These are phyloP conservation scores for Pseudogymnoascus sp. DNA, from an alignment of 2,329 filamentous ascomycete genomes.

Conservation along the genomic window DNA sequence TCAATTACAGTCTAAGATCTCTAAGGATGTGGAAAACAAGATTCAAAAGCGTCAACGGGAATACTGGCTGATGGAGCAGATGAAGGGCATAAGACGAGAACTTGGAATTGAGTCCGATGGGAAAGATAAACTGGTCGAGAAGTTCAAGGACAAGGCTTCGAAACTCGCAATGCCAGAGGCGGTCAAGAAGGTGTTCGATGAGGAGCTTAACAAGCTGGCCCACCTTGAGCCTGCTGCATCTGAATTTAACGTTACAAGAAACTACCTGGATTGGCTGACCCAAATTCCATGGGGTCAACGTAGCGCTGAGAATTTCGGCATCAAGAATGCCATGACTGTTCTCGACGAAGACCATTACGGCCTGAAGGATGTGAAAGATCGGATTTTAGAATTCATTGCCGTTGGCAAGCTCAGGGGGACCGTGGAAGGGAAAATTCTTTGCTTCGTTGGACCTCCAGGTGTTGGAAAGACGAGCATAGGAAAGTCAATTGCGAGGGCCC, in stretches of 20 bases:
- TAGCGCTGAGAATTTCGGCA: constrained; percentile 93
- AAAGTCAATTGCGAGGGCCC: constrained; percentile 89
- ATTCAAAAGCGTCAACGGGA: constrained; percentile 96
- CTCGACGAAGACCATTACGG: constrained; percentile 96
- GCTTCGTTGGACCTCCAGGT: constrained; percentile 93
- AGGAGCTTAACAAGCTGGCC: constrained; percentile 94
- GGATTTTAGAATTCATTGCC: constrained; percentile 95
- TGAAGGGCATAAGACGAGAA: constrained; percentile 96
- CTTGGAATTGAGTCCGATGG: constrained; percentile 95
- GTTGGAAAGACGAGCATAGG: constrained; percentile 99
- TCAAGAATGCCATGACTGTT: constrained; percentile 81
- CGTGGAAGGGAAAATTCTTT: constrained; percentile 96
- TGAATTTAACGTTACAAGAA: constrained; percentile 96
- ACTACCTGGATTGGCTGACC: constrained; percentile 97
- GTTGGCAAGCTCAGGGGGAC: constrained; percentile 95
- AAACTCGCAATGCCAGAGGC: constrained; percentile 95
- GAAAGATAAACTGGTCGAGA: constrained; percentile 96
- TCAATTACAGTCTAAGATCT: constrained; percentile 92
- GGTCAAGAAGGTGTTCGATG: constrained; percentile 95
- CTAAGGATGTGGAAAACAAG: constrained; percentile 94
- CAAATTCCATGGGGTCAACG: constrained; percentile 96
- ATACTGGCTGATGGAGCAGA: constrained; percentile 98
- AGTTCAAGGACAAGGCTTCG: constrained; percentile 89
- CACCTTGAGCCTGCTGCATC: constrained; percentile 93
- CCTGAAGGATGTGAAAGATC: constrained; percentile 95